Evolutionary conservation across 1,284 basidiomycete genomes (phyloP).

Genomic region (Cryptococcus neoformans): DNA sequence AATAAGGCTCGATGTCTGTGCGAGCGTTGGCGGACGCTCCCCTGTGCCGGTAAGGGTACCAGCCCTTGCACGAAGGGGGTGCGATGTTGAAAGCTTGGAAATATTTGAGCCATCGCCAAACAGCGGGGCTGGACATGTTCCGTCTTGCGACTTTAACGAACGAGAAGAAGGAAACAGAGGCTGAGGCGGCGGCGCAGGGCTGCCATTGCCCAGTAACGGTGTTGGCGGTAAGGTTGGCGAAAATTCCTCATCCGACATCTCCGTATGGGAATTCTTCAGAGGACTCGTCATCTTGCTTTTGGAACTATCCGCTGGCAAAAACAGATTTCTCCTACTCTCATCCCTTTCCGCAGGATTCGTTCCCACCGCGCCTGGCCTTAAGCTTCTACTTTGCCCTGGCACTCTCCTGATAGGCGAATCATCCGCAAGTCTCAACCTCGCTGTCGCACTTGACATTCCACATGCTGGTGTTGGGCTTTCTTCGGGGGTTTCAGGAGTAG

Average conservation of each 20-base stretch:
- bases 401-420: conserved; percentile 41
- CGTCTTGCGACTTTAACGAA: conserved; percentile 36
- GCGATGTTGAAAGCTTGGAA: conserved; percentile 28
- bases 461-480: conserved; percentile 43
- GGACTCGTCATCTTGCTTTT: conserved; percentile 17
- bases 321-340: conserved; percentile 11
- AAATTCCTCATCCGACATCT: conserved; percentile 13
- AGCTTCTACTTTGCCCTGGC: conserved; percentile 41
- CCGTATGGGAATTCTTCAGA: conserved; percentile 19
- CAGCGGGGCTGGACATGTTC: conserved; percentile 10
- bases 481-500: conserved; percentile 22
- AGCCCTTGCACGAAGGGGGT: conserved; percentile 29
- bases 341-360: background rate
- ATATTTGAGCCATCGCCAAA: conserved; percentile 14
- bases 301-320: conserved; percentile 11
- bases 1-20: conserved; percentile 19
- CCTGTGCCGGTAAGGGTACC: conserved; percentile 16
- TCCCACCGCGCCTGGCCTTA: conserved; percentile 13
- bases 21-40: conserved; percentile 18
- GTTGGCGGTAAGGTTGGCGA: conserved; percentile 22
- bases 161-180: conserved; percentile 37
- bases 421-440: conserved; percentile 37
- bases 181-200: conserved; percentile 28
- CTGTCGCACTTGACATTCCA: conserved; percentile 38
- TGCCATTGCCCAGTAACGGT: conserved; percentile 13